Evolutionary conservation across 768 basidiomycete species (phyloP), one percentile per base, ranked within the genome.

Genomic region (Tubosaeta sp.): DNA sequence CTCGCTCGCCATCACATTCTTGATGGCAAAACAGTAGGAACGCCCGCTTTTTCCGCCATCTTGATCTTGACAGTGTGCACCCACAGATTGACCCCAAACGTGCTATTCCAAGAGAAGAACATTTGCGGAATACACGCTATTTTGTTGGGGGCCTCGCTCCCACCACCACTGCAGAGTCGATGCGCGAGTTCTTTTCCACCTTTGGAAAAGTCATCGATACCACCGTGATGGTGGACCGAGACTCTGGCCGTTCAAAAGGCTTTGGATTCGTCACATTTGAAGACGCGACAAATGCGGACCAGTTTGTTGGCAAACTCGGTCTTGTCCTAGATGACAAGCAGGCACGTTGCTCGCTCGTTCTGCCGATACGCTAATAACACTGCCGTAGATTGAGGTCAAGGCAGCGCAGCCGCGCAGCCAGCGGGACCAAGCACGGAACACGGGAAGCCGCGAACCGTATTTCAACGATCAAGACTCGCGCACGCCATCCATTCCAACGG

Each of bases 261-360:
- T 92, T 92, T 58, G 90, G 88, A 1, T 92, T 92, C 55, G 84
- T 91, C 42, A 92, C 89, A 0, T 92, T 89, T 64, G 81, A 83
- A 56, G 83, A 86, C 55, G 78, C 77, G 35, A 69, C 71, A 6
- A 80, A 78, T 52, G 77, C 84, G 7, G 85, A 87, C 25, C 79
- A 81, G 54, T 79, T 86, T 10, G 79, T 91, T 38, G 82, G 80
- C 4, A 81, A 81, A 54, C 72, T 81, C n/a, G 84, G 82, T 13
- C 73, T 90, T 39, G 72, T 83, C 19, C 69, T 91, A 46, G 88
- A 91, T 54, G 89, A 88, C 42, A 89, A 90, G 62, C 79, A 84
- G 76, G 90, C 84, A 46, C 55, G 78, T 69, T 19, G 17, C 19
- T 17, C 25, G 10, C 6, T 13, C 31, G 6, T n/a, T 16, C 5